phyloP scores from a whole-genome alignment of 1,284 basidiomycete genomes.

The Ceratobasidium theobromae region DNA sequence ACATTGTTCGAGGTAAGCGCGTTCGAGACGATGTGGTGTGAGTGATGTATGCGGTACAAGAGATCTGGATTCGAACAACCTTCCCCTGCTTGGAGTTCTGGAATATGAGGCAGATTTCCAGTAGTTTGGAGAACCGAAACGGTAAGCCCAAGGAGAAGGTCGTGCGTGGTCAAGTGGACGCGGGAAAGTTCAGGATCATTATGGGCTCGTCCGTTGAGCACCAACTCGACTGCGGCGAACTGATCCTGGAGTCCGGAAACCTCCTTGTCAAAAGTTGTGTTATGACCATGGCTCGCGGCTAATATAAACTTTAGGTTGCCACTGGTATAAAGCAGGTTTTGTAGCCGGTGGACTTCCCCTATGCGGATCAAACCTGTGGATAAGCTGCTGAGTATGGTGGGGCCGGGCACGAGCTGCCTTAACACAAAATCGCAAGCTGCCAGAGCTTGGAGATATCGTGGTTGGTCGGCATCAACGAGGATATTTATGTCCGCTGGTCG shows the following conservation, averaged over 20 bases:
- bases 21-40: not conserved
- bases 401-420: constrained; percentile 38
- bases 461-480: constrained; percentile 4
- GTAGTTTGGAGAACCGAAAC: constrained; percentile 21
- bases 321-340: constrained; percentile 50
- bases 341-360: constrained; percentile 47
- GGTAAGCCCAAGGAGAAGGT: constrained; percentile 21
- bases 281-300: constrained; percentile 25
- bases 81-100: not conserved
- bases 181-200: not conserved
- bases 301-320: constrained; percentile 47
- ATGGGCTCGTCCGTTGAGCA: constrained; percentile 28
- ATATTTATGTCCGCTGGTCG: constrained; percentile 9
- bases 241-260: constrained; percentile 41
- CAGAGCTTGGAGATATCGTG: constrained; percentile 44
- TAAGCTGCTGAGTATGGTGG: constrained; percentile 35
- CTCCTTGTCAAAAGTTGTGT: constrained; percentile 1
- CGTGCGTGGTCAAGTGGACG: constrained; percentile 5
- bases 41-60: constrained; percentile 11
- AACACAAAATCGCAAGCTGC: constrained; percentile 45
- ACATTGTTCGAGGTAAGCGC: constrained; percentile 32
- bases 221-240: constrained; percentile 45
- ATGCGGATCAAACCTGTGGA: constrained; percentile 14
- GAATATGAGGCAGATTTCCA: constrained; percentile 22
- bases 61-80: not conserved